phyloP scores from a whole-genome alignment of 2,329 filamentous ascomycete genomes.

The Paecilomyces sp. region DNA sequence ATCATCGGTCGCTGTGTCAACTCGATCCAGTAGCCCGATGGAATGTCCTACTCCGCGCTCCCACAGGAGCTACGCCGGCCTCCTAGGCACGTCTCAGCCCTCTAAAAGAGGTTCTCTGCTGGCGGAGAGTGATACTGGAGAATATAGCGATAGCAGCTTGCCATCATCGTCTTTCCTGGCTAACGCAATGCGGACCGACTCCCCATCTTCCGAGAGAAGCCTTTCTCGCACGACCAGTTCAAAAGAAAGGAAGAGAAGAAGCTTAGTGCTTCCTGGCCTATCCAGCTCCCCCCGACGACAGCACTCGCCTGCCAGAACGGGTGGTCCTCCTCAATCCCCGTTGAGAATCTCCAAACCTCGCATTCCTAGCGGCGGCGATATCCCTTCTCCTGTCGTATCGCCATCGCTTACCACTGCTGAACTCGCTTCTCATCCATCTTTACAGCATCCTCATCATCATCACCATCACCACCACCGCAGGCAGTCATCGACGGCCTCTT shows the following conservation, averaged over 20 bases:
- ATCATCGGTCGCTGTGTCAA: conserved; percentile 65
- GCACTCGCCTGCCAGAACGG: conserved; percentile 73
- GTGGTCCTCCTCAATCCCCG: conserved; percentile 76
- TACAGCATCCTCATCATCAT: conserved; percentile 52
- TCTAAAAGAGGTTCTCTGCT: conserved; percentile 72
- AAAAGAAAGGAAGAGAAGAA: conserved; percentile 77
- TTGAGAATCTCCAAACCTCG: conserved; percentile 79
- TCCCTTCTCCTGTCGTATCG: conserved; percentile 77
- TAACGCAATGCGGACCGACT: conserved; percentile 69
- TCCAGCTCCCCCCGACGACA: conserved; percentile 71
- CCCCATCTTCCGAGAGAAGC: conserved; percentile 80
- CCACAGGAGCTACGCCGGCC: conserved; percentile 54
- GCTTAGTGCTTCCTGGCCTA: conserved; percentile 72
- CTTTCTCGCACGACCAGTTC: conserved; percentile 70
- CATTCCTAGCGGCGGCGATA: conserved; percentile 48
- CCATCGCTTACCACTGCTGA: conserved; percentile 80
- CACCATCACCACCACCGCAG: conserved; percentile 64
- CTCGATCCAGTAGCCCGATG: conserved; percentile 79
- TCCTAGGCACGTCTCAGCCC: conserved; percentile 50
- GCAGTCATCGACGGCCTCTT: conserved; percentile 85
- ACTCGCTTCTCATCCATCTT: conserved; percentile 50
- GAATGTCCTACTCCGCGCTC: conserved; percentile 89
- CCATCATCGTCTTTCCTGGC: conserved; percentile 76
- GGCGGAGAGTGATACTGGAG: conserved; percentile 77
- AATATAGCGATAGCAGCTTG: conserved; percentile 75